Conservation (phyloP, 2,329 filamentous ascomycete genomes). For the Colletotrichum coccodes region DNA sequence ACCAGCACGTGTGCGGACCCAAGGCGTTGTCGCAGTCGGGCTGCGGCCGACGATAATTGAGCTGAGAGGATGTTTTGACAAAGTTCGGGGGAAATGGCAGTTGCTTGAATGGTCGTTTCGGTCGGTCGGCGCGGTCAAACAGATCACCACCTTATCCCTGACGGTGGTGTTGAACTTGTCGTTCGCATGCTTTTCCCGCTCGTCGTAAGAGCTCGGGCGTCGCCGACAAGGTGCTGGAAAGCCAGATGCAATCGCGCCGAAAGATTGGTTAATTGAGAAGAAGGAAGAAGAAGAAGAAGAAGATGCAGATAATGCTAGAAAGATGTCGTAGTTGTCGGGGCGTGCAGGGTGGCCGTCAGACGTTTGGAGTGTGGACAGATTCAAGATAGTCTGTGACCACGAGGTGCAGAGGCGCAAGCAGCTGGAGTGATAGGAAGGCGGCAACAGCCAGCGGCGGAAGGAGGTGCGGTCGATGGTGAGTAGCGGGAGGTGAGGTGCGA, state of each 20-base stretch:
- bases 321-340: neutral
- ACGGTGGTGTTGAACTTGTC: constrained; percentile 18
- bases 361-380: constrained; percentile 6
- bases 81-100: neutral
- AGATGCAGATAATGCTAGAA: neutral
- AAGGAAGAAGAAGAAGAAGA: neutral
- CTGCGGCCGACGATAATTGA: neutral
- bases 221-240: neutral
- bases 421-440: neutral
- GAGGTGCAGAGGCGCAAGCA: neutral
- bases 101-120: constrained; percentile 1
- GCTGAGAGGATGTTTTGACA: neutral
- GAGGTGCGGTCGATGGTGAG: neutral
- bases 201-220: constrained; percentile 12
- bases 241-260: neutral
- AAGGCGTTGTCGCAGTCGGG: neutral
- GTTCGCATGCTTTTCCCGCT: constrained; percentile 30
- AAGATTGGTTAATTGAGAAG: constrained; percentile 1
- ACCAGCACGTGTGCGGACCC: constrained; percentile 9
- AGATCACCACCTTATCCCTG: constrained; percentile 32
- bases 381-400: constrained; percentile 1
- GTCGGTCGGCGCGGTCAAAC: constrained; percentile 10
- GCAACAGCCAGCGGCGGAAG: neutral
- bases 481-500: neutral
- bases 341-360: neutral